Base-by-base conservation (phyloP, 768 basidiomycete species). In the Tremella yokohamensis region DNA sequence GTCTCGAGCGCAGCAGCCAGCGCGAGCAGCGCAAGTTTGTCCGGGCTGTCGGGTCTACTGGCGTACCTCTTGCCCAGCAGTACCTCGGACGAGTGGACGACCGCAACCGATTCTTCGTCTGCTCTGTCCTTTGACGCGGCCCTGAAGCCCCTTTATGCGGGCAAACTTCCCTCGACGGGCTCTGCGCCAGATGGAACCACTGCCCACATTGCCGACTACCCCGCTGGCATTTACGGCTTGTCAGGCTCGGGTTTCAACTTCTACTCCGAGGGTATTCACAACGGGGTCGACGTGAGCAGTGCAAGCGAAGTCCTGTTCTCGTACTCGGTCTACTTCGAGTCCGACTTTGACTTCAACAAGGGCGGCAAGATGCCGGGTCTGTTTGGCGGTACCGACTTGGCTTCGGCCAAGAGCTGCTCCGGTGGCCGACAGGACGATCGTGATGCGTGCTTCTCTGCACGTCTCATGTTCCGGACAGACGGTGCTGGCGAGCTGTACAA, bases 311-410 rank as follows among this genome's bases (percentile, higher is more conserved):
- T 83, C 12, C 84, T 84, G 1, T 82, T 88, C 63, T 82, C 83
- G 58, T 89, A 88, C 77, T 83, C 84, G 0, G 82, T 86, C 29
- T 84, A 78, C 77, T 86, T 88, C 77, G 77, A 81, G 26, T 70
- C 80, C 13, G 86, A 82, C 25, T 87, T 85, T 71, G 79, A 80
- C n/a, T 87, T 82, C 77, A 79, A 83, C 62, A 80, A 80, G 64
- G 86, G 87, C 57, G 87, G 87, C 44, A 88, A 87, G 74, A 79
- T 88, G 22, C 87, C 86, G 18, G 87, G 86, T 63, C 74, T 87
- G 20, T 65, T 52, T 65, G 85, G 85, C 51, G 86, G 86, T 12
- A 78, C 84, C 68, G 77, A 68, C 57, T 78, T 78, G 2, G 79
- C 77, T 1, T 76, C 70, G 8, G 81, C 86, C 16, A 74, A 81